Conservation (phyloP, 768 basidiomycete species). For the Coprinopsis marcescibilis region DNA sequence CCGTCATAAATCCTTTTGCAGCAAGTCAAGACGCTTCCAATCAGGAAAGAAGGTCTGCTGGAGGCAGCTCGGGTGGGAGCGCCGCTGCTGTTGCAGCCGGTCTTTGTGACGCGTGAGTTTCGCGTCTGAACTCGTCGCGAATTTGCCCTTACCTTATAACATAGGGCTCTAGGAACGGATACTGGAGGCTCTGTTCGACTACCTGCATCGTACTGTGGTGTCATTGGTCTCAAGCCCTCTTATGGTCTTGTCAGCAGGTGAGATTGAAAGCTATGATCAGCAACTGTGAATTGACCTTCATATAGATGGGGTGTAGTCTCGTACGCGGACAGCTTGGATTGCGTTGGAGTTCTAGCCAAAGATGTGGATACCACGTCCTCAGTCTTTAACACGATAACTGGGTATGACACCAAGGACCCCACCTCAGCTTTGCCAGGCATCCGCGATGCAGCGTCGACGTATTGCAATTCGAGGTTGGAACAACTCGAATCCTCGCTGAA, state of each 20-base stretch:
- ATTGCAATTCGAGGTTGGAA: conserved; percentile 13
- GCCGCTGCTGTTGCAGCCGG: conserved; percentile 88
- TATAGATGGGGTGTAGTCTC: conserved; percentile 90
- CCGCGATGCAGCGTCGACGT: conserved; percentile 18
- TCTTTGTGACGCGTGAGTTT: conserved; percentile 75
- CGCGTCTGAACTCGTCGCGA: neutral
- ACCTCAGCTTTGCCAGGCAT: conserved; percentile 52
- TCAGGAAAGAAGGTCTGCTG: conserved; percentile 52
- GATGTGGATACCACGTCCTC: conserved; percentile 41
- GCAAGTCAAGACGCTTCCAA: conserved; percentile 5
- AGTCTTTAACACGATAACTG: conserved; percentile 55
- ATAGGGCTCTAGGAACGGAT: conserved; percentile 86
- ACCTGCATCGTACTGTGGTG: conserved; percentile 90
- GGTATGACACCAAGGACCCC: conserved; percentile 66
- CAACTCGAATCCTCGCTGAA: neutral
- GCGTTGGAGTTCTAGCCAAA: conserved; percentile 76
- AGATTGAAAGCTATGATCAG: too few relatives aligned
- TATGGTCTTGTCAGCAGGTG: conserved; percentile 90
- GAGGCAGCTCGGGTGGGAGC: conserved; percentile 93
- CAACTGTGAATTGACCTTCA: too few relatives aligned
- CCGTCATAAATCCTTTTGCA: conserved; percentile 72
- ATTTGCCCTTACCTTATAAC: neutral
- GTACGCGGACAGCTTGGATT: conserved; percentile 93
- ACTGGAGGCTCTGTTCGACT: conserved; percentile 93
- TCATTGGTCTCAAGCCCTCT: conserved; percentile 91